Percentiles rank a stretch among this genome's conserved stretches.
These are phyloP conservation scores for Epichloe sylvatica DNA, from an alignment of 2,329 filamentous ascomycete species.

Conservation along the genomic window DNA sequence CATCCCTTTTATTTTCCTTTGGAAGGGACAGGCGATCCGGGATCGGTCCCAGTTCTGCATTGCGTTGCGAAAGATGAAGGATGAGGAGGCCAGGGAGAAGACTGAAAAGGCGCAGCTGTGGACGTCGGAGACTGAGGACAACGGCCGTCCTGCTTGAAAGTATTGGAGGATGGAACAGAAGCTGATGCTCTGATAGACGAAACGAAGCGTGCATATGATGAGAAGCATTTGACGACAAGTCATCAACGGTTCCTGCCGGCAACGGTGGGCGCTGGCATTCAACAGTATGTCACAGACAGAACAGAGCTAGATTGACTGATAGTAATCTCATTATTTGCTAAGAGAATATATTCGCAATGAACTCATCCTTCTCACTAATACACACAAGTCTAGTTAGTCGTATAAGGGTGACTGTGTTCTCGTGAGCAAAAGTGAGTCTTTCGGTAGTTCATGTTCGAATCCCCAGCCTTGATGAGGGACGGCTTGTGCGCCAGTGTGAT, in stretches of 20 bases:
- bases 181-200: not conserved
- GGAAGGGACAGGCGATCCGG: conserved; percentile 41
- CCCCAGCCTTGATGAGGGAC: too few relatives aligned
- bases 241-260: not conserved
- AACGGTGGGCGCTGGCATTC: not conserved
- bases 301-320: not conserved
- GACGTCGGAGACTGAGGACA: not conserved
- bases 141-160: not conserved
- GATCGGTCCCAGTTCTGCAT: conserved; percentile 47
- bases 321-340: not conserved
- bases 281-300: not conserved
- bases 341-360: not conserved
- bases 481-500: not conserved
- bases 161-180: not conserved
- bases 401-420: not conserved
- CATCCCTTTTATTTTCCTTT: conserved; percentile 39
- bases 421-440: not conserved
- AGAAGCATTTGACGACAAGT: not conserved
- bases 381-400: not conserved
- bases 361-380: not conserved
- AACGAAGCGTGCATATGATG: not conserved
- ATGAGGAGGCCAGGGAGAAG: conserved; percentile 29
- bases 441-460: not conserved
- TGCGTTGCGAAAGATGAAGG: conserved; percentile 38
- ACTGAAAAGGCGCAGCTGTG: conserved; percentile 6